These are phyloP conservation scores for Phyllachora maydis DNA, from an alignment of 2,329 filamentous ascomycete genomes.

Conservation along the genomic window DNA sequence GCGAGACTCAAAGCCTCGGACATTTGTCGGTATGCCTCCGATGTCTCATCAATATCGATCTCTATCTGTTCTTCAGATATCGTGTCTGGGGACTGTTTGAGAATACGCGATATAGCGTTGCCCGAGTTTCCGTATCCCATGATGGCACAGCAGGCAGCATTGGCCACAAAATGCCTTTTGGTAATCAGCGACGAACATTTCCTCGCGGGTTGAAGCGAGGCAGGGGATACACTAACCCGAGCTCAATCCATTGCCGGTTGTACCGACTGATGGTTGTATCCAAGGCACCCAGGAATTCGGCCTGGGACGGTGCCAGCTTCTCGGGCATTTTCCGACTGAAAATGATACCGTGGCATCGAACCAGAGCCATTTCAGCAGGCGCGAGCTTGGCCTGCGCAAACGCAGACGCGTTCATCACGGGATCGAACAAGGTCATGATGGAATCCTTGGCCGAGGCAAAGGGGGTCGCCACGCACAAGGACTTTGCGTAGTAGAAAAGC, in stretches of 20 bases:
- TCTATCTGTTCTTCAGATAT: no score
- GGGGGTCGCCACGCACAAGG: conserved; percentile 44
- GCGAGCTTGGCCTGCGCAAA: conserved; percentile 14
- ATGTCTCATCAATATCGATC: no score
- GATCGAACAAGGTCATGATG: conserved; percentile 48
- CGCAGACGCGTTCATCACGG: conserved; percentile 17
- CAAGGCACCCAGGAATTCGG: conserved; percentile 29
- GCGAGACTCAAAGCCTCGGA: conserved; percentile 14
- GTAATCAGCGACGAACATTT: conserved; percentile 8
- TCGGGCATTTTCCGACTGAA: conserved; percentile 31
- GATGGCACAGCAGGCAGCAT: conserved; percentile 30
- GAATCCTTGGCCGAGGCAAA: conserved; percentile 50
- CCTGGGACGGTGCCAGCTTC: conserved; percentile 19
- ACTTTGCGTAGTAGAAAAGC: conserved; percentile 51
- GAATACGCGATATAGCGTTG: conserved; percentile 23
- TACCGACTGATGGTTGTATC: conserved; percentile 33
- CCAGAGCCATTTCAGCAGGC: conserved; percentile 35
- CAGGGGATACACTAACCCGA: conserved; percentile 11
- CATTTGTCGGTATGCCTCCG: no score
- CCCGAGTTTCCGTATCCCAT: conserved; percentile 29
- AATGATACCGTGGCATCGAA: conserved; percentile 41
- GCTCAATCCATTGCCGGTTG: conserved; percentile 27
- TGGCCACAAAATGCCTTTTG: conserved; percentile 26
- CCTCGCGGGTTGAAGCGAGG: conserved; percentile 1
- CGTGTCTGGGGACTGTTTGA: no score